These are phyloP conservation scores for Ampelocalamus luodianensis DNA, from an alignment of 176 grass and related monocot genomes.

Conservation along the genomic window DNA sequence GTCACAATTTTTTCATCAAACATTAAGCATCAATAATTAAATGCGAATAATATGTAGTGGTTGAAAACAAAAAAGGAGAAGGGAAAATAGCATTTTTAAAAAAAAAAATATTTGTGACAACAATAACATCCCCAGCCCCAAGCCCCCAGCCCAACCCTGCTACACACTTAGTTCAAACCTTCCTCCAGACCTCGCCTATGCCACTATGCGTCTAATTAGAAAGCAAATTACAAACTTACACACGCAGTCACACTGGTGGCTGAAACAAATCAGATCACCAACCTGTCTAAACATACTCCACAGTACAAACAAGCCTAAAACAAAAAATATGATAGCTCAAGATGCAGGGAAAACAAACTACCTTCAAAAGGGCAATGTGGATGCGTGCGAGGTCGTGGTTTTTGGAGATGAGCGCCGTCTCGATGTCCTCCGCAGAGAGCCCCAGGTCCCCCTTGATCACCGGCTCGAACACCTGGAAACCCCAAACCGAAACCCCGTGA, in stretches of 20 bases:
- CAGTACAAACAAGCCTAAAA: background rate
- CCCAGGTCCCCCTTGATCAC: conserved; percentile 62
- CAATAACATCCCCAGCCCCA: background rate
- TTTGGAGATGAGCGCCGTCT: conserved; percentile 62
- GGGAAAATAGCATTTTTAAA: too few relatives aligned
- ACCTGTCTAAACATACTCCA: background rate
- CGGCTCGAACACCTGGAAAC: conserved; percentile 77
- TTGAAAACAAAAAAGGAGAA: background rate
- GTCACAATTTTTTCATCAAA: background rate
- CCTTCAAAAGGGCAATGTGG: conserved; percentile 84
- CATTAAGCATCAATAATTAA: background rate
- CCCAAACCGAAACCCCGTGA: background rate
- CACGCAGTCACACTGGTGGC: background rate
- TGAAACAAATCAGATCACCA: background rate
- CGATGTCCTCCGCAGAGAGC: conserved; percentile 86
- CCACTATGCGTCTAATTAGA: background rate
- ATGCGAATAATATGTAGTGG: background rate
- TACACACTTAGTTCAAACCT: background rate
- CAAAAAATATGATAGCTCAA: background rate
- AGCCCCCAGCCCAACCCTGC: background rate
- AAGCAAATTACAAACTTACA: background rate
- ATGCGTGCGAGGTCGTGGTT: conserved; percentile 64
- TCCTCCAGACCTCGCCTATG: background rate
- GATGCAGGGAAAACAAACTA: conserved; percentile 13
- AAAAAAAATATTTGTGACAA: background rate